A percentile compares a stretch with the other conserved stretches of the same genome.
Conservation (phyloP, 352 stramenopile genomes). For the Globisporangium echinulatum region DNA sequence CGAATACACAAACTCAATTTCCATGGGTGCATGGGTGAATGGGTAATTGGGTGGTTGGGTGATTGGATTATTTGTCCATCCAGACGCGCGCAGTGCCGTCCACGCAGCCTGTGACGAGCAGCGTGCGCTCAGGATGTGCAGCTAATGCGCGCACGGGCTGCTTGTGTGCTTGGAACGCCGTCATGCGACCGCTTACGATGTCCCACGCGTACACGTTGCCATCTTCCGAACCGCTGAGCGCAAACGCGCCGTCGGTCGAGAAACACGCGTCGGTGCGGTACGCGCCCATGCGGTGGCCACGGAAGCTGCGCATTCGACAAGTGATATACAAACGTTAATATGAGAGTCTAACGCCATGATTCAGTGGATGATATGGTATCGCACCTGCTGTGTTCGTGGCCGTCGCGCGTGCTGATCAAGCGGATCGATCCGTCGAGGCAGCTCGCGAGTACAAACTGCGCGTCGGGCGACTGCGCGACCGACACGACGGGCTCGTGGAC, state of each 20-base stretch:
- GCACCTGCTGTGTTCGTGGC: slow-evolving; percentile 68
- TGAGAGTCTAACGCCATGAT: too few relatives aligned
- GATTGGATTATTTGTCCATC: slow-evolving; percentile 13
- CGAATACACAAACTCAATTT: too few relatives aligned
- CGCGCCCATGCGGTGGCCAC: slow-evolving; percentile 47
- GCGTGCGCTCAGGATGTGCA: slow-evolving; percentile 49
- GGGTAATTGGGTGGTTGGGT: background rate
- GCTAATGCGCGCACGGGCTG: slow-evolving; percentile 59
- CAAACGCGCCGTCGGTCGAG: slow-evolving; percentile 52
- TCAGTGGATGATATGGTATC: background rate
- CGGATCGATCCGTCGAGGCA: slow-evolving; percentile 69
- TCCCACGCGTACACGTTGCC: slow-evolving; percentile 65
- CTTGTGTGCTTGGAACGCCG: slow-evolving; percentile 49
- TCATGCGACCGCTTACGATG: slow-evolving; percentile 28
- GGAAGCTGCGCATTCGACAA: slow-evolving; percentile 29
- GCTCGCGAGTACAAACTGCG: slow-evolving; percentile 68
- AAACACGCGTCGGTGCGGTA: slow-evolving; percentile 74
- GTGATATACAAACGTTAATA: background rate
- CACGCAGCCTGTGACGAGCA: slow-evolving; percentile 57
- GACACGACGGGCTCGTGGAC: slow-evolving; percentile 78
- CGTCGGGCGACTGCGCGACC: slow-evolving; percentile 65
- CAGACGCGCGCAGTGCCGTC: slow-evolving; percentile 75
- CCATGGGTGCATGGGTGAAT: too few relatives aligned
- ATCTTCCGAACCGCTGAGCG: slow-evolving; percentile 75
- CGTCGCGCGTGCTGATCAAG: slow-evolving; percentile 63